Conservation (phyloP, 768 basidiomycete genomes). For the Podaxis sp. region DNA sequence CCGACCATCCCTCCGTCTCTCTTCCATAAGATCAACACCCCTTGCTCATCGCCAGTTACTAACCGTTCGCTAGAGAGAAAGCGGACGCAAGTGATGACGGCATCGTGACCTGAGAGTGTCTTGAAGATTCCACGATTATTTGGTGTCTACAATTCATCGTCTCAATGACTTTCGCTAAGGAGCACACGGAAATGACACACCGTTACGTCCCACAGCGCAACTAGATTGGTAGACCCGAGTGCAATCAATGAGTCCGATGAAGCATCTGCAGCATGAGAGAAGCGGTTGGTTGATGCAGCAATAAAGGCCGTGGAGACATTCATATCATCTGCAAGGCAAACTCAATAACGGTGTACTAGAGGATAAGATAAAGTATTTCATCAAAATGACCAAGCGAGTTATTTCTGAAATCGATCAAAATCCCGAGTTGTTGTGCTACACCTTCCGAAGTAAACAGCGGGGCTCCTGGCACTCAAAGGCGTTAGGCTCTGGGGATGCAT, state of each 20-base stretch:
- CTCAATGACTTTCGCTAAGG: background rate
- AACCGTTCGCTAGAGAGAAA: slow-evolving; percentile 57
- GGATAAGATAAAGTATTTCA: slow-evolving; percentile 1
- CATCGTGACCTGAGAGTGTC: slow-evolving; percentile 77
- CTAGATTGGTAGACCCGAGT: slow-evolving; percentile 46
- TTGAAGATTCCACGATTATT: slow-evolving; percentile 54
- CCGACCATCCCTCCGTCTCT: slow-evolving; percentile 38
- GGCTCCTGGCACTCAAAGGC: background rate
- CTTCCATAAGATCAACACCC: slow-evolving; percentile 66
- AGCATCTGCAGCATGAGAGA: slow-evolving; percentile 47
- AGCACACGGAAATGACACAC: slow-evolving; percentile 27
- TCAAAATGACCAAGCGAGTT: background rate
- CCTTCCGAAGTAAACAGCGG: slow-evolving; percentile 9
- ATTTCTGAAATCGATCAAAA: slow-evolving; percentile 3
- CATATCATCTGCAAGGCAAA: slow-evolving; percentile 20
- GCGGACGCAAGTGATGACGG: slow-evolving; percentile 73
- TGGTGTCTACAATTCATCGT: slow-evolving; percentile 37
- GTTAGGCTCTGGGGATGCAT: slow-evolving; percentile 20
- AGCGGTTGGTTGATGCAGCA: slow-evolving; percentile 48
- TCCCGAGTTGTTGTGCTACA: slow-evolving; percentile 8
- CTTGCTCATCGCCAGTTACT: slow-evolving; percentile 76
- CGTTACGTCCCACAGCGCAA: slow-evolving; percentile 45
- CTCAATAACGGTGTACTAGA: background rate
- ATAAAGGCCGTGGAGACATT: slow-evolving; percentile 38
- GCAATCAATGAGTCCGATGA: slow-evolving; percentile 42